Evolutionary conservation across 2,329 filamentous ascomycete species (phyloP).

Genomic region (Cladophialophora yegresii): DNA sequence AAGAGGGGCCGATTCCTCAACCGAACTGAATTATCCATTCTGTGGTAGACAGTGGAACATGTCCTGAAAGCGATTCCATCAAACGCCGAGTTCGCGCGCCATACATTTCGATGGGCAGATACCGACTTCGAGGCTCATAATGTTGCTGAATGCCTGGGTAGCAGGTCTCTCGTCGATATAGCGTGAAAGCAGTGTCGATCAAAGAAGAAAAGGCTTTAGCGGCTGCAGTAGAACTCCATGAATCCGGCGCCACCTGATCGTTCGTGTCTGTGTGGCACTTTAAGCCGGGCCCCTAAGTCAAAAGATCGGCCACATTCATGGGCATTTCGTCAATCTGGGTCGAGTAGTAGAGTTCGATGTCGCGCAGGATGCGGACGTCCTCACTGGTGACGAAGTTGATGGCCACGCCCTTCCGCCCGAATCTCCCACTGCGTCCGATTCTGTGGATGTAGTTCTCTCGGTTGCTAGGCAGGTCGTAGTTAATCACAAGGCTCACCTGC

Average conservation of each 20-base stretch:
- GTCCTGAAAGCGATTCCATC: neutral
- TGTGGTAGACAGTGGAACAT: neutral
- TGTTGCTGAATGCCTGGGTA: neutral
- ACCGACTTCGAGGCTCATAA: neutral
- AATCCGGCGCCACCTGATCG: neutral
- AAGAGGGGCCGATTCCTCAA: neutral
- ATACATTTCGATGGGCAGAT: neutral
- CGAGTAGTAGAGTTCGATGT: conserved; percentile 96
- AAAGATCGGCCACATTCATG: conserved; percentile 79
- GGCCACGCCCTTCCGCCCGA: conserved; percentile 96
- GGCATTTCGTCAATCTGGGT: conserved; percentile 99
- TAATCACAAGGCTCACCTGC: conserved; percentile 97
- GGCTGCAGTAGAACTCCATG: neutral
- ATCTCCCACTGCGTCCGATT: conserved; percentile 91
- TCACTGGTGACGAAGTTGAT: conserved; percentile 99
- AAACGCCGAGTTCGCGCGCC: neutral
- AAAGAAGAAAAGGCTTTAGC: neutral
- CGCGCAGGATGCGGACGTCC: conserved; percentile 92
- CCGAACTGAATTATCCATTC: neutral
- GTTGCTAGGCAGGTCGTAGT: conserved; percentile 97
- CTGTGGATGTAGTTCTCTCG: conserved; percentile 99
- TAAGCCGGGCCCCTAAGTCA: conserved; percentile 34
- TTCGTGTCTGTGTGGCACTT: conserved; percentile 8
- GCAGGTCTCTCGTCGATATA: neutral
- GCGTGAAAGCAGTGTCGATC: neutral